Evolutionary conservation across 176 grass and related monocot genomes (phyloP), one percentile per base, ranked within the genome.

Genomic region (Olyra latifolia): DNA sequence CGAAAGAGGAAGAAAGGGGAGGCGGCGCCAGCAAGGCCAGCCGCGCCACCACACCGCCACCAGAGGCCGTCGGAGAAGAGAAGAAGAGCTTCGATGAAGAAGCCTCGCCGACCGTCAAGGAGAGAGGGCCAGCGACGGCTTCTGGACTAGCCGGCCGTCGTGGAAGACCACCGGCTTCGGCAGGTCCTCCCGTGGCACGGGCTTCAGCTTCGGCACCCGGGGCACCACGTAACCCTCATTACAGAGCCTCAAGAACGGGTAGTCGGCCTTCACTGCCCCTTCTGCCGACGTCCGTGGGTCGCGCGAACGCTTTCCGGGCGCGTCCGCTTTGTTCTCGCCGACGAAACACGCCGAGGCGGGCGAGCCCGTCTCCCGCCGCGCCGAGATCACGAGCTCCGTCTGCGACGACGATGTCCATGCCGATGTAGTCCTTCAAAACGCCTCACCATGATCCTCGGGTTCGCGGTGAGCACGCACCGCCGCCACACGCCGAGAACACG

Each of bases 401-500:
- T 89, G 23, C 93, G 20, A 92, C 4, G 23, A 95, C 89, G 24
- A 66, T 3, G 73, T 92, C 87, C 4, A 74, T 44, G 71, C 84
- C 87, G 72, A 87, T 1, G 85, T 95, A 95, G 7, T 95, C 93
- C 87, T 85, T 92, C 29, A 95, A 69, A 95, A 95, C 6, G 80
- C 75, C 89, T 95, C 19, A 95, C 93, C 93, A 95, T 92, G 64
- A 95, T 57, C 68, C 87, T 78, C 4, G 93, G 93, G 77, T 95
- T 95, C 8, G 93, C 89, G 41, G 93, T 95, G 83, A 95, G 87
- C 84, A 95, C 87, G 76, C 81, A 95, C 19, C 93, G 77, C 44
- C 83, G 80, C 9, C 80, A 77, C 93, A 91, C 22, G 89, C 76
- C 1, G 89, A 89, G 84, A 95, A 95, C 6, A 92, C 93, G 63